Conservation (phyloP, 2,329 filamentous ascomycete species). For the Lasiodiplodia gonubiensis region DNA sequence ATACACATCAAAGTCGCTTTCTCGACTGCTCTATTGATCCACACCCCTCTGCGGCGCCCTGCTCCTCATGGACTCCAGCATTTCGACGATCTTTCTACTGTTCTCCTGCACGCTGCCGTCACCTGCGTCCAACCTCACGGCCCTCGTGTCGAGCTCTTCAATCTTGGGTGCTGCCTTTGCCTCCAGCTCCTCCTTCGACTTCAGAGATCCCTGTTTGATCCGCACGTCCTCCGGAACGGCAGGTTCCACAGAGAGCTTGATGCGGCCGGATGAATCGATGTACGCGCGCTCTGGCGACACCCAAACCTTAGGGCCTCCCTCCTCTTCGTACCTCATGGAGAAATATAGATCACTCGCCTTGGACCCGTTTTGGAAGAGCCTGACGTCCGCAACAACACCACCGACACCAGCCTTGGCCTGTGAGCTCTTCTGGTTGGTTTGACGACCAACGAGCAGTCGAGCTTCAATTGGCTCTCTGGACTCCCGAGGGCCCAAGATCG, state of each 20-base stretch:
- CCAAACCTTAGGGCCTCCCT: conserved; percentile 60
- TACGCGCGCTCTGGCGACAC: conserved; percentile 55
- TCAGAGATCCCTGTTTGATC: conserved; percentile 21
- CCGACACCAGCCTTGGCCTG: conserved; percentile 51
- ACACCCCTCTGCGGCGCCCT: conserved; percentile 3
- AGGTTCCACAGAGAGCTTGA: conserved; percentile 41
- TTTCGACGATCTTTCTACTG: neutral
- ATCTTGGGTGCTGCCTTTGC: conserved; percentile 8
- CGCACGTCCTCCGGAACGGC: conserved; percentile 14
- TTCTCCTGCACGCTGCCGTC: neutral
- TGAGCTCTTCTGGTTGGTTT: conserved; percentile 31
- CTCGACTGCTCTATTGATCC: conserved; percentile 1
- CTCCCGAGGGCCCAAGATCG: conserved; percentile 64
- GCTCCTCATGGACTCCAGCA: neutral
- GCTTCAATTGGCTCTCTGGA: conserved; percentile 60
- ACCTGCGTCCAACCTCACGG: neutral
- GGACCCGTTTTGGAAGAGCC: conserved; percentile 34
- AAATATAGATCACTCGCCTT: conserved; percentile 46
- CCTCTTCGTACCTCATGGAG: conserved; percentile 50
- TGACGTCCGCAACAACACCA: conserved; percentile 49
- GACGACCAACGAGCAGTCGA: conserved; percentile 55
- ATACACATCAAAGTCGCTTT: neutral
- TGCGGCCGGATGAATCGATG: conserved; percentile 52
- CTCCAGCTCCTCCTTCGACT: conserved; percentile 4
- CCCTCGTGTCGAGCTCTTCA: neutral